Conservation (phyloP, 192 early-diverging fungal genomes). For the Backusella macrospora region DNA sequence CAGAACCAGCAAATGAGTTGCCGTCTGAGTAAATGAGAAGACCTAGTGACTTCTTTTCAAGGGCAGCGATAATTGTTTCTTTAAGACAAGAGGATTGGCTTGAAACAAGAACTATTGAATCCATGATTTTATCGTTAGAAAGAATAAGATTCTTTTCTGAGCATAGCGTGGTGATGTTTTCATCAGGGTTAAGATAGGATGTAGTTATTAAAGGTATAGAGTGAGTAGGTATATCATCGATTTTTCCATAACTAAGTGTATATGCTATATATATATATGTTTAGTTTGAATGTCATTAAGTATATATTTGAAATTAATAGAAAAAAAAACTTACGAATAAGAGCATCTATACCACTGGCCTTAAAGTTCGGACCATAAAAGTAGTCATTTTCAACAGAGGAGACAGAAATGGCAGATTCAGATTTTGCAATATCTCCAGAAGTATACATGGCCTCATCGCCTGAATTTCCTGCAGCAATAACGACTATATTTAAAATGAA, state of each 20-base stretch:
- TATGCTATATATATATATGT: conserved; percentile 36
- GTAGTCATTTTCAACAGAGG: conserved; percentile 50
- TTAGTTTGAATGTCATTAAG: conserved; percentile 3
- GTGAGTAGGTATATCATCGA: not conserved
- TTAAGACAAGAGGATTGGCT: not conserved
- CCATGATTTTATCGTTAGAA: not conserved
- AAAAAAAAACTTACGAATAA: conserved; percentile 13
- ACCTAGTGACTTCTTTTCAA: not conserved
- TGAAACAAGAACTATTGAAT: not conserved
- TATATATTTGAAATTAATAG: not conserved
- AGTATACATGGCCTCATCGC: conserved; percentile 59
- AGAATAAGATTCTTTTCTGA: not conserved
- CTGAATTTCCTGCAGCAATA: conserved; percentile 65
- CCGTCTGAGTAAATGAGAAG: conserved; percentile 43
- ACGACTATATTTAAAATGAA: conserved; percentile 62
- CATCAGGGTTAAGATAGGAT: not conserved
- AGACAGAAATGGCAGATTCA: conserved; percentile 56
- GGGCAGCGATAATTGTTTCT: not conserved
- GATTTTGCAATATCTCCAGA: conserved; percentile 57
- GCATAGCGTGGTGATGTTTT: not conserved
- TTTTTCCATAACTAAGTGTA: conserved; percentile 63
- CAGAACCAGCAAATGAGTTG: not conserved
- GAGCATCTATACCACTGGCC: conserved; percentile 16
- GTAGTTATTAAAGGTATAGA: not conserved
- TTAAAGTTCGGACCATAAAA: conserved; percentile 42